phyloP scores from a whole-genome alignment of 1,284 basidiomycete genomes.

The Somion occarium region DNA sequence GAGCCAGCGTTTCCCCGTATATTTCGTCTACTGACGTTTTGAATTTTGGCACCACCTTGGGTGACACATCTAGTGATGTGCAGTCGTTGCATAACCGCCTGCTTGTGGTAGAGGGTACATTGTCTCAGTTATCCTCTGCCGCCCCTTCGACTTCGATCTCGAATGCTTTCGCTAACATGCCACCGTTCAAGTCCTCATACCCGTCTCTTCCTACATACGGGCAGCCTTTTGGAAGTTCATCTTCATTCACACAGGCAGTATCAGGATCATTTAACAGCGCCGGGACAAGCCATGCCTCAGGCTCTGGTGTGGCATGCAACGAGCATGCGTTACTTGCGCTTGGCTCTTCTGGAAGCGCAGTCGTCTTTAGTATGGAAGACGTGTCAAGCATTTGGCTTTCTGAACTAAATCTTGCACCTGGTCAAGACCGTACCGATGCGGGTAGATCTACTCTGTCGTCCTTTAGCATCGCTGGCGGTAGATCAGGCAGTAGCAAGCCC shows the following conservation, averaged over 20 bases:
- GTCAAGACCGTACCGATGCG: conserved; percentile 9
- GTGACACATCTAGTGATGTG: conserved; percentile 47
- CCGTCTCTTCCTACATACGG: conserved; percentile 4
- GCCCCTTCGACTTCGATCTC: conserved; percentile 17
- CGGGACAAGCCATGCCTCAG: not conserved
- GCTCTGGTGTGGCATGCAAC: conserved; percentile 25
- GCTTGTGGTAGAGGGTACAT: conserved; percentile 50
- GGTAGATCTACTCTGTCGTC: conserved; percentile 8
- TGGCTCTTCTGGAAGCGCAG: conserved; percentile 40
- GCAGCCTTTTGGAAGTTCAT: conserved; percentile 4
- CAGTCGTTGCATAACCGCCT: conserved; percentile 78
- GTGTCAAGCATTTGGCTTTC: conserved; percentile 53
- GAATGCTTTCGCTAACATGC: conserved; percentile 13
- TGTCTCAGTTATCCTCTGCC: conserved; percentile 39
- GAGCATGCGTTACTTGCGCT: conserved; percentile 38
- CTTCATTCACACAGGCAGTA: conserved; percentile 4
- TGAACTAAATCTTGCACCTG: conserved; percentile 18
- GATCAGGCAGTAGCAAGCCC: conserved; percentile 13
- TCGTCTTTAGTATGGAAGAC: conserved; percentile 53
- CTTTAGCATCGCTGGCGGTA: conserved; percentile 9
- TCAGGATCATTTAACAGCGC: conserved; percentile 14
- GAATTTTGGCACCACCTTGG: not conserved
- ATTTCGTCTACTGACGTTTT: not conserved
- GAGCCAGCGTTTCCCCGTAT: conserved; percentile 22
- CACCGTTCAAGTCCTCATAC: conserved; percentile 20